Conservation (phyloP, 768 basidiomycete species). For the Tylopilus felleus region DNA sequence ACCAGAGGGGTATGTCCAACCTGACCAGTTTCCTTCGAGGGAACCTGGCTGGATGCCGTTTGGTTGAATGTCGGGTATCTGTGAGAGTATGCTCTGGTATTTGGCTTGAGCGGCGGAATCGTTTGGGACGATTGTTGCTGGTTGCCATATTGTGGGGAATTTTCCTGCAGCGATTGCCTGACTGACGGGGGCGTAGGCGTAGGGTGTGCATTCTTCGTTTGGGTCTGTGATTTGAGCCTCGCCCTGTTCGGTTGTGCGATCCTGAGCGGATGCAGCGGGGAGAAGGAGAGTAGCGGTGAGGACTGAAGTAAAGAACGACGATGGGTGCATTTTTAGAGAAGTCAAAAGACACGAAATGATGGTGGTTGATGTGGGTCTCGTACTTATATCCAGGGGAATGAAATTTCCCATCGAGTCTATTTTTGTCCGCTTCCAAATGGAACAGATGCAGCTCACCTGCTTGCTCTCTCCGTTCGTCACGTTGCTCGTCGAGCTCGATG, state of each 20-base stretch:
- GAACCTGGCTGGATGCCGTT: conserved; percentile 32
- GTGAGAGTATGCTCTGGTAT: conserved; percentile 2
- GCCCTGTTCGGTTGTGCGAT: neutral
- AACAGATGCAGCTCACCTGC: neutral
- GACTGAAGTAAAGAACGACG: neutral
- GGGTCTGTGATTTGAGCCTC: neutral
- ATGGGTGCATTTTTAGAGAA: neutral
- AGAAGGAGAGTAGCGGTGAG: neutral
- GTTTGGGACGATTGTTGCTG: neutral
- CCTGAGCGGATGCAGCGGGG: neutral
- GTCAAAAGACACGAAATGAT: too few relatives aligned
- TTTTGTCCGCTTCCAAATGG: neutral
- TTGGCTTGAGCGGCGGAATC: neutral
- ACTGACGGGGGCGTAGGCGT: neutral
- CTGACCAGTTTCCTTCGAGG: conserved; percentile 30
- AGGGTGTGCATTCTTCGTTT: neutral
- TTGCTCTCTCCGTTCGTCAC: too few relatives aligned
- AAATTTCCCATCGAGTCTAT: neutral
- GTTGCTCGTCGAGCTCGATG: neutral
- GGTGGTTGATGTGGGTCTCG: too few relatives aligned
- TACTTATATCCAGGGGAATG: too few relatives aligned
- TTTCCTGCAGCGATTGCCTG: neutral
- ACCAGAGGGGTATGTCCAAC: conserved; percentile 32
- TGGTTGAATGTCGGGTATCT: conserved; percentile 42
- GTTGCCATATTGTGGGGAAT: neutral